Percentiles rank a stretch among this genome's conserved stretches.
Evolutionary conservation across 352 stramenopile genomes (phyloP).

Genomic region (Globisporangium heterothallicum): DNA sequence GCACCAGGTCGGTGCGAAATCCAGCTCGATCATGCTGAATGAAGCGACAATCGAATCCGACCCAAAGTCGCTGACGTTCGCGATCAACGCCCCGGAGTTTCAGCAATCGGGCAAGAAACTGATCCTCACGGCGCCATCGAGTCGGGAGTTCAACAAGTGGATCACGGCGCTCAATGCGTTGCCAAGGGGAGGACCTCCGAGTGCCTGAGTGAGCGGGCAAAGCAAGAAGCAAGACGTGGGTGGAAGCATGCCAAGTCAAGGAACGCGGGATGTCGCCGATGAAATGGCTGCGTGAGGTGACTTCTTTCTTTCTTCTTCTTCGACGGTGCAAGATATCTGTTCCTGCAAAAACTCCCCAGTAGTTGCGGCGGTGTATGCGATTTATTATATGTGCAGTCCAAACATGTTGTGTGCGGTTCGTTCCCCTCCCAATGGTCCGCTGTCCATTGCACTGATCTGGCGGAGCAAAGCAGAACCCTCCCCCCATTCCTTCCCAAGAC

Average conservation of each 20-base stretch:
- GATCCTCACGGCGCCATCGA: constrained; percentile 63
- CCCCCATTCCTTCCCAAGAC: no score
- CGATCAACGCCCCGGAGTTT: constrained; percentile 74
- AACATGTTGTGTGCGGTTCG: no score
- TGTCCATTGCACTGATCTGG: no score
- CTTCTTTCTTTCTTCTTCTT: no score
- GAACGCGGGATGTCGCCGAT: no score
- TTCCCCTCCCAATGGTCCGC: no score
- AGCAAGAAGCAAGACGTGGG: background rate
- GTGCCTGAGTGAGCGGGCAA: constrained; percentile 24
- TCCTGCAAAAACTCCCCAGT: no score
- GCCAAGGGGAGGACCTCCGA: constrained; percentile 26
- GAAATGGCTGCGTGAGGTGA: no score
- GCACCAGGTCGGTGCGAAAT: constrained; percentile 66
- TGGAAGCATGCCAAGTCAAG: background rate
- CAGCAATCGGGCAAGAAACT: constrained; percentile 72
- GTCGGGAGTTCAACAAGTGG: constrained; percentile 86
- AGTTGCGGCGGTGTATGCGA: no score
- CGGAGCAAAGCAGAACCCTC: no score
- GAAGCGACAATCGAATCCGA: constrained; percentile 71
- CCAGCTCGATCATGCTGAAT: constrained; percentile 55
- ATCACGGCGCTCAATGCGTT: constrained; percentile 55
- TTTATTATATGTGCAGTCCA: no score
- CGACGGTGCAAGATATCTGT: no score
- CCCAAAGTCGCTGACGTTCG: constrained; percentile 60